Evolutionary conservation across 2,329 filamentous ascomycete species (phyloP).

Genomic region (Trichoderma atroviride): DNA sequence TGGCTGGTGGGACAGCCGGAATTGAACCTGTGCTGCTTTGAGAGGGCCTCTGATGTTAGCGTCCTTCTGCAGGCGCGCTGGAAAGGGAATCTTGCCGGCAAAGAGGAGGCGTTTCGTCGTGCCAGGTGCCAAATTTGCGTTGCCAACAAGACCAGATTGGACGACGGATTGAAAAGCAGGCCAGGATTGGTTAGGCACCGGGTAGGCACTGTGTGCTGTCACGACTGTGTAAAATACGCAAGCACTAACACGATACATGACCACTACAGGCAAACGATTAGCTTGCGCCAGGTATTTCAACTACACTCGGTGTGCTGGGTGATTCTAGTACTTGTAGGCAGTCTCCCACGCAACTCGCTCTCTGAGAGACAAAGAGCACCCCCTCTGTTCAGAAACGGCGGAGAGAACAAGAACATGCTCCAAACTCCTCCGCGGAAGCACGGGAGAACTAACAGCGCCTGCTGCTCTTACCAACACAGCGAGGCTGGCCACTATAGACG

Average conservation of each 20-base stretch:
- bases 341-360: neutral
- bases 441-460: neutral
- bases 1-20: slow-evolving; percentile 6
- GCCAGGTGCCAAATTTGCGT: slow-evolving; percentile 1
- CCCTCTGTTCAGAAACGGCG: neutral
- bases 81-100: neutral
- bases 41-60: neutral
- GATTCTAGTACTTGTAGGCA: neutral
- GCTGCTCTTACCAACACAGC: neutral
- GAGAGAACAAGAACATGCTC: neutral
- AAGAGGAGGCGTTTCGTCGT: neutral
- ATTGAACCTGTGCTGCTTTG: neutral
- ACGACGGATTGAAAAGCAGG: neutral
- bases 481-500: neutral
- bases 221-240: neutral
- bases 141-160: neutral
- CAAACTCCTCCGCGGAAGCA: slow-evolving; percentile 6
- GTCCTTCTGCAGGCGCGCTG: neutral
- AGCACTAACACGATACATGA: neutral
- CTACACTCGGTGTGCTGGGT: neutral
- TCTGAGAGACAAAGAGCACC: neutral
- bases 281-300: neutral
- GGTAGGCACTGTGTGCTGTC: neutral
- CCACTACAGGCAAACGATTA: neutral
- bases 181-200: neutral